Evolutionary conservation across 2,329 filamentous ascomycete genomes (phyloP), one percentile per base, ranked within the genome.

Genomic region (Tolypocladium tropicale): DNA sequence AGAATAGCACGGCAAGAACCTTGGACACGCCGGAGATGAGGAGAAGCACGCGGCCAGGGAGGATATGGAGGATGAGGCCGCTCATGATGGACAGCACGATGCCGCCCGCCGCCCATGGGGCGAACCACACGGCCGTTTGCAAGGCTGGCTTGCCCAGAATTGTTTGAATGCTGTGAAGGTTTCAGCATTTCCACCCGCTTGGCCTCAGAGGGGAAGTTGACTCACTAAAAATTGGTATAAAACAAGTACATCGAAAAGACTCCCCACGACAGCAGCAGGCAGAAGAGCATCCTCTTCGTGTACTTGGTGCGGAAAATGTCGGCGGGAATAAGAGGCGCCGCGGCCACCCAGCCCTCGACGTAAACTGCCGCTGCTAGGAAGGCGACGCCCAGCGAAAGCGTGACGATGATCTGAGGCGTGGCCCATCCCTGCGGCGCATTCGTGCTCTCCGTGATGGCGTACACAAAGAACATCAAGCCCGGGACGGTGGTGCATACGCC

Each of bases 391-490:
- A 84, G 55, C 6, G 80, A 68, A 32, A 89, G 78, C 0, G 81
- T 78, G 9, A 80, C 71, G 28, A 78, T 76, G 55, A 89, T 85
- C 59, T 86, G 85, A 1, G 84, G 83, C 2, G 83, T 84, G 32
- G 70, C 74, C 86, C 86, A 89, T 16, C 81, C 78, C 6, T 78
- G 62, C 0, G 78, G 73, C 1, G 83, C 82, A 65, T 86, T 81
- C 1, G 82, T 78, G 50, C 81, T 83, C 57, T 88, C 82, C 1
- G 85, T 88, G 56, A 90, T 78, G 3, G 85, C 82, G 60, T 85
- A 89, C 5, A 88, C 82, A 61, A 87, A 71, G n/a, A 89, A 72
- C 23, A 86, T 74, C 6, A 88, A 67, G 0, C 84, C 85, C 0
- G 74, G 72, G 2, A 84, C 72, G 14, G 80, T 82, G 23, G 81